phyloP scores from a whole-genome alignment of 2,329 filamentous ascomycete species.

The Arthroderma uncinatum region DNA sequence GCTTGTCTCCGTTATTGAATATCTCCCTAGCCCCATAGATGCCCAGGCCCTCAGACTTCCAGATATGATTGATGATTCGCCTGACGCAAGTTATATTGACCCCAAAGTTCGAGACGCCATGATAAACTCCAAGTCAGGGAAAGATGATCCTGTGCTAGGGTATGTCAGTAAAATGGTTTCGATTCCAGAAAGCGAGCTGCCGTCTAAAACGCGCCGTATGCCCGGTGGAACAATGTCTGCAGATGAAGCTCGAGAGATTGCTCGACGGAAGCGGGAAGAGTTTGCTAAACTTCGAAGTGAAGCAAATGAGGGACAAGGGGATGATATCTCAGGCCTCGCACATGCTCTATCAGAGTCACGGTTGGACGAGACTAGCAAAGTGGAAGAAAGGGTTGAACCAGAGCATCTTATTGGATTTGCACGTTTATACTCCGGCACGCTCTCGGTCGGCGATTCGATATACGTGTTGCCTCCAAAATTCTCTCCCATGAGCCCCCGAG shows the following conservation, averaged over 20 bases:
- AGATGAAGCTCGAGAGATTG: conserved; percentile 81
- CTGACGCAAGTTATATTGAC: conserved; percentile 62
- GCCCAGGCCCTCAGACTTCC: conserved; percentile 75
- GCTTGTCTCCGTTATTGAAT: conserved; percentile 86
- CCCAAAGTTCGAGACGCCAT: conserved; percentile 65
- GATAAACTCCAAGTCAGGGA: conserved; percentile 60
- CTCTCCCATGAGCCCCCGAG: conserved; percentile 64
- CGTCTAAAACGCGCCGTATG: conserved; percentile 64
- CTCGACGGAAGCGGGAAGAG: conserved; percentile 77
- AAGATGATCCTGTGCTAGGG: conserved; percentile 69
- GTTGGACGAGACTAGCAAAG: conserved; percentile 43
- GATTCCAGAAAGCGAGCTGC: conserved; percentile 80
- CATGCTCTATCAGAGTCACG: conserved; percentile 51
- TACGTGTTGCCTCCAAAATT: conserved; percentile 93
- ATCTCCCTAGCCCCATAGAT: conserved; percentile 67
- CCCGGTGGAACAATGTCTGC: conserved; percentile 55
- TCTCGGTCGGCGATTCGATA: conserved; percentile 79
- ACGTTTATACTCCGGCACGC: conserved; percentile 78
- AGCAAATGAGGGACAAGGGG: conserved; percentile 31
- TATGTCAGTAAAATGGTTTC: conserved; percentile 99
- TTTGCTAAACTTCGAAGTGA: conserved; percentile 67
- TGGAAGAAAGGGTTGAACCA: conserved; percentile 54
- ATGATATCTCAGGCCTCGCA: conserved; percentile 47
- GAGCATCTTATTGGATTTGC: conserved; percentile 94
- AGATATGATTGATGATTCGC: conserved; percentile 65